These are phyloP conservation scores for Dactylellina leptospora DNA, from an alignment of 2,329 filamentous ascomycete species.

Conservation along the genomic window DNA sequence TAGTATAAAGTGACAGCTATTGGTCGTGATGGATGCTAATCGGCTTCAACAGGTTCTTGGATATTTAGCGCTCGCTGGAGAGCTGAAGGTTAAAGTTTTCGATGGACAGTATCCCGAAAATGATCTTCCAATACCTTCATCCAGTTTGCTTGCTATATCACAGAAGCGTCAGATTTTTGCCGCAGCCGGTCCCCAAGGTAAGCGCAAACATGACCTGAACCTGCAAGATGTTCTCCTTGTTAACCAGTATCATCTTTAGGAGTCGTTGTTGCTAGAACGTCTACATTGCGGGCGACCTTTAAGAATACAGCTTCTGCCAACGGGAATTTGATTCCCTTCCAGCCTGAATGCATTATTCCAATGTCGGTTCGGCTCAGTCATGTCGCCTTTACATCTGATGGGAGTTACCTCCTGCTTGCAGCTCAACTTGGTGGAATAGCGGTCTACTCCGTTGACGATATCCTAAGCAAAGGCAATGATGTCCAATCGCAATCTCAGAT, in stretches of 20 bases:
- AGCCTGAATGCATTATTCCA: constrained; percentile 76
- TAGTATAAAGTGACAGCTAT: constrained; percentile 58
- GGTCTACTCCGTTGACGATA: constrained; percentile 77
- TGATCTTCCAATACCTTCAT: constrained; percentile 75
- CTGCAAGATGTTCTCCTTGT: too few species aligned
- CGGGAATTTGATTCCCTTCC: constrained; percentile 73
- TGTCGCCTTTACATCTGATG: constrained; percentile 88
- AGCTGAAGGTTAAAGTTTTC: constrained; percentile 83
- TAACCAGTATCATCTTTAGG: constrained; percentile 58
- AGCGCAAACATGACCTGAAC: constrained; percentile 1
- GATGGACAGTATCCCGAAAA: constrained; percentile 73
- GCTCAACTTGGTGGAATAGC: constrained; percentile 82
- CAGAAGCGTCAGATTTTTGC: constrained; percentile 82
- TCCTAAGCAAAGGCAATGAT: constrained; percentile 70
- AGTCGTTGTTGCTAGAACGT: constrained; percentile 78
- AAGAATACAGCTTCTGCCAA: constrained; percentile 57
- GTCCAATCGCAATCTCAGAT: constrained; percentile 76
- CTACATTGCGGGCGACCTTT: constrained; percentile 80
- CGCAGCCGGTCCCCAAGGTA: constrained; percentile 79
- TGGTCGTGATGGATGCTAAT: constrained; percentile 22
- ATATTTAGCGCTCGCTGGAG: constrained; percentile 80
- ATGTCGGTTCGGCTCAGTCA: constrained; percentile 83
- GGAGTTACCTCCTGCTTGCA: constrained; percentile 81
- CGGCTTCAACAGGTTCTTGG: constrained; percentile 70
- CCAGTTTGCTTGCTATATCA: constrained; percentile 85